Conservation (phyloP, 106 monocot genomes). For the Agapanthus africanus region DNA sequence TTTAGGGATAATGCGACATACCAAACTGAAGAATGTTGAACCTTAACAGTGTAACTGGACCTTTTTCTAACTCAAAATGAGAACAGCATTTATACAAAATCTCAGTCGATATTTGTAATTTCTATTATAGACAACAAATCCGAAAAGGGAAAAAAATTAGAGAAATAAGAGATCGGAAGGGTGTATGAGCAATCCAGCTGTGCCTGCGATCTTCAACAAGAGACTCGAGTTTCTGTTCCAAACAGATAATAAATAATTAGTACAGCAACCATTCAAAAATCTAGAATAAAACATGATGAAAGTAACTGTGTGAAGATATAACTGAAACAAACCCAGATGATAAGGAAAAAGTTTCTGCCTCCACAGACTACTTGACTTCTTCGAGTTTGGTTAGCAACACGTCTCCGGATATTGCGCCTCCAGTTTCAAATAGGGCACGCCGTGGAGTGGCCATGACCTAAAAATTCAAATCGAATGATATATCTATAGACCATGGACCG, state of each 20-base stretch:
- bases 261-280: not conserved
- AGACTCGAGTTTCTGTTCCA: conserved; percentile 20
- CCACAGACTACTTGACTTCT: conserved; percentile 36
- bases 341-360: conserved; percentile 11
- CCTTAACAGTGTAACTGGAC: not conserved
- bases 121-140: not conserved
- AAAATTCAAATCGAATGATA: not conserved
- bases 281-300: not conserved
- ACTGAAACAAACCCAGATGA: not conserved
- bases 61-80: not conserved
- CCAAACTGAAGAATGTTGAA: not conserved
- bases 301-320: not conserved
- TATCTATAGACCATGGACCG: not conserved
- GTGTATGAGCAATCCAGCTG: not conserved
- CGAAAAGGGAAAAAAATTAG: not conserved
- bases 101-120: not conserved
- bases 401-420: conserved; percentile 14
- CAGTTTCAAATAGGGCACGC: conserved; percentile 10
- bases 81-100: not conserved
- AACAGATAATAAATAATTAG: not conserved
- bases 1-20: too few relatives aligned
- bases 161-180: not conserved
- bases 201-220: conserved; percentile 8
- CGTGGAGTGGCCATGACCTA: conserved; percentile 23
- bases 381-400: conserved; percentile 40